These are phyloP conservation scores for Neonectria neomacrospora DNA, from an alignment of 2,329 filamentous ascomycete species.

Conservation along the genomic window DNA sequence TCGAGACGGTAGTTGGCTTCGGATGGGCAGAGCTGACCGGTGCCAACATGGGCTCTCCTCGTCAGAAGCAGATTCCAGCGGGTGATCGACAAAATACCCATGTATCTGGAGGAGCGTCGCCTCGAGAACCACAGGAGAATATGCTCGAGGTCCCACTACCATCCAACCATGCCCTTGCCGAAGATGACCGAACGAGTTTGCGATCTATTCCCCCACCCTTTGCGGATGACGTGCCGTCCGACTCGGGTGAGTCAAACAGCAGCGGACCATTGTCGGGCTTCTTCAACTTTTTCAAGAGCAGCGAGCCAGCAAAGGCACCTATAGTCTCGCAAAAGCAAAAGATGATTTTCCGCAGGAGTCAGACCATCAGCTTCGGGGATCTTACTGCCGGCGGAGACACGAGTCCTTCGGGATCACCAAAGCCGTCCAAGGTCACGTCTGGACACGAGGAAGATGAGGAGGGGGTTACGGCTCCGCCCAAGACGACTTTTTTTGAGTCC, in stretches of 20 bases:
- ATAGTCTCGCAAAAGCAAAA: conserved; percentile 68
- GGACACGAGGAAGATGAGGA: conserved; percentile 61
- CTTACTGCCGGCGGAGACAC: conserved; percentile 11
- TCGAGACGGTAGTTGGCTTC: conserved; percentile 92
- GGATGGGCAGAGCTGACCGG: conserved; percentile 93
- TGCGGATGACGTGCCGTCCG: conserved; percentile 40
- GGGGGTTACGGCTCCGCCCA: conserved; percentile 77
- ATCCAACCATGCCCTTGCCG: conserved; percentile 69
- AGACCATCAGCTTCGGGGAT: conserved; percentile 66
- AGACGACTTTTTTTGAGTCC: conserved; percentile 93
- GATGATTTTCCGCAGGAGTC: conserved; percentile 80
- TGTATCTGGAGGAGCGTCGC: conserved; percentile 51
- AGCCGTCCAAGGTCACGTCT: conserved; percentile 56
- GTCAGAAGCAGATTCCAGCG: conserved; percentile 56
- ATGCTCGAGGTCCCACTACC: conserved; percentile 76
- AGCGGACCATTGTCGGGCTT: conserved; percentile 69
- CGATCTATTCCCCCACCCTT: conserved; percentile 55
- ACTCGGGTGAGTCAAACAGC: conserved; percentile 48
- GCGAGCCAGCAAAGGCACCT: conserved; percentile 61
- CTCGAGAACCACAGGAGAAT: conserved; percentile 48
- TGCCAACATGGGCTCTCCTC: conserved; percentile 64
- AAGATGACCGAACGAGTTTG: conserved; percentile 73
- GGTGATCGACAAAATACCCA: conserved; percentile 47
- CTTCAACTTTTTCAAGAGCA: conserved; percentile 78
- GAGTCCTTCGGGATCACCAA: conserved; percentile 25